Evolutionary conservation across 371 early-diverging fungal species (phyloP), one percentile per base, ranked within the genome.

Genomic region (Batkoa obscura): DNA sequence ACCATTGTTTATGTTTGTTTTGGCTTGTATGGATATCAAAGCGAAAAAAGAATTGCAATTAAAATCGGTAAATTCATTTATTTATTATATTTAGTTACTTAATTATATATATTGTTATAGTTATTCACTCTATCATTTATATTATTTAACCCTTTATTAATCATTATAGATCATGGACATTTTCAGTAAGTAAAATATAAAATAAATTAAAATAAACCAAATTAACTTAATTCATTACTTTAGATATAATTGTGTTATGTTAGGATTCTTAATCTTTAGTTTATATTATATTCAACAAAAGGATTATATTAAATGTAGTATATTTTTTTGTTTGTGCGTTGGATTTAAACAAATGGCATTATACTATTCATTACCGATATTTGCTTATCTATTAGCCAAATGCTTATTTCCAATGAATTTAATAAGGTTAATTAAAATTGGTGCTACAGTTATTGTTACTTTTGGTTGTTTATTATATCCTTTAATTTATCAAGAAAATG

Each of bases 311-410:
- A 43, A 80, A 0, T 92, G 92, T 38, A 74, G 83, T 10, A 55
- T 90, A 0, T 68, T 72, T 32, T 96, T 94, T 62, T 84, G 83
- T 58, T 66, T 83, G 9, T 72, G 93, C 0, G 64, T 96, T 32
- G 69, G 75, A 49, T 96, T 91, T 63, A 96, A 96, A 67, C 94
- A 94, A 59, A 96, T 96, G 97, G 87, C 90, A 0, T 70, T 96
- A 12, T 96, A 89, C 63, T 94, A 82, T 66, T 75, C 97, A 0
- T 78, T 89, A 0, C 84, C 93, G 0, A 71, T 96, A 0, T 96
- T 96, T 65, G 77, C 78, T 15, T 92, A 73, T 62, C 71, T 96
- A 23, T 71, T 96, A 8, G 85, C 86, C 9, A 72, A 50, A 38
- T n/a, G 50, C 13, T 42, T 46, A 36, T 42, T 17, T 17, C 12